phyloP scores from a whole-genome alignment of 2,329 filamentous ascomycete genomes.

The Juglanconis oblonga region DNA sequence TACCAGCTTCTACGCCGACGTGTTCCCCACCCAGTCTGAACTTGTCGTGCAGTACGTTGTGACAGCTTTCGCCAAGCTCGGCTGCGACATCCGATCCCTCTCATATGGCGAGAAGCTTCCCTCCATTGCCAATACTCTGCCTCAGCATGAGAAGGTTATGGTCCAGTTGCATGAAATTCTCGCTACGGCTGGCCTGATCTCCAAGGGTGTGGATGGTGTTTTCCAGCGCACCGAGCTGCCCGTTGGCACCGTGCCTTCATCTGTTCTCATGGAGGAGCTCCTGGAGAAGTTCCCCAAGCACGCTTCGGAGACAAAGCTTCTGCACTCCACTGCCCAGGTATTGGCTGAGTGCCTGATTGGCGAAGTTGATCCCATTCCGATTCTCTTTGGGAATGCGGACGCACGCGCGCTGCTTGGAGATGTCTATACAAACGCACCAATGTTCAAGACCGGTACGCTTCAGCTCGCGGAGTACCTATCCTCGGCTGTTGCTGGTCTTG shows the following conservation, averaged over 20 bases:
- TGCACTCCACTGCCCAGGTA: constrained; percentile 28
- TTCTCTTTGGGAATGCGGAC: constrained; percentile 35
- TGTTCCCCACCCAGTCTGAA: constrained; percentile 26
- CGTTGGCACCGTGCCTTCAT: constrained; percentile 9
- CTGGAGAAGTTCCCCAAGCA: constrained; percentile 30
- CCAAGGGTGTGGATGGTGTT: background rate
- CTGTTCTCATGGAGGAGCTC: constrained; percentile 24
- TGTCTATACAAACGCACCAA: constrained; percentile 32
- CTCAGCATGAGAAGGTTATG: constrained; percentile 27
- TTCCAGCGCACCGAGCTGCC: constrained; percentile 11
- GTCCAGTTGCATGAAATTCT: constrained; percentile 26
- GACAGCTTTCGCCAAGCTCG: constrained; percentile 29
- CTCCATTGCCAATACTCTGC: constrained; percentile 17
- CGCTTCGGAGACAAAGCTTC: constrained; percentile 28
- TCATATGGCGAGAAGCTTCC: constrained; percentile 22
- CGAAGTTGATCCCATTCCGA: constrained; percentile 30
- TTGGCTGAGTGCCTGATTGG: constrained; percentile 39
- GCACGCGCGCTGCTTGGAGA: constrained; percentile 30
- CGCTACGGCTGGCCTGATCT: constrained; percentile 22
- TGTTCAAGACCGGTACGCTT: constrained; percentile 23
- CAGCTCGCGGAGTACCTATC: constrained; percentile 22
- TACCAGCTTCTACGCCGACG: constrained; percentile 24
- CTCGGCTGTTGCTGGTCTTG: background rate
- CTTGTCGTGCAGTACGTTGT: constrained; percentile 32
- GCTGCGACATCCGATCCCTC: constrained; percentile 24